Conservation (phyloP, 78 protist species). For the Dictyostelium firmibasis region DNA sequence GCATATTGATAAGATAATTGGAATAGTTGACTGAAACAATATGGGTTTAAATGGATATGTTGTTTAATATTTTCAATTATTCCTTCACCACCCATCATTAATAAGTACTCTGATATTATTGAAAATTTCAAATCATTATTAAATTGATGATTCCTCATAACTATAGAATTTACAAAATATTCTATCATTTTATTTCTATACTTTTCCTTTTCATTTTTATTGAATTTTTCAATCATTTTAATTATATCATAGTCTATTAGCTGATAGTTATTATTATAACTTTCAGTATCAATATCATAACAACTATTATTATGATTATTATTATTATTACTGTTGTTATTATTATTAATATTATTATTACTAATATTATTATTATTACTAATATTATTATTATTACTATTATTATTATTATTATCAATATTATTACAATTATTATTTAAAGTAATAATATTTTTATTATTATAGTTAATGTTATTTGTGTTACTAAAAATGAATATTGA, state of each 20-base stretch:
- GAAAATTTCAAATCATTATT: background rate
- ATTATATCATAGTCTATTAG: background rate
- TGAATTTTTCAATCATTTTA: background rate
- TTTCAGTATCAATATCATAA: background rate
- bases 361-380: too few relatives aligned
- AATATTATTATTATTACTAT: too few relatives aligned
- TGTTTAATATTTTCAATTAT: background rate
- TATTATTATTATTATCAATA: too few relatives aligned
- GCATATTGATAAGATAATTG: background rate
- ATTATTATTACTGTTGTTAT: too few relatives aligned
- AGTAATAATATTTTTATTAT: background rate
- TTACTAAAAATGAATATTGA: background rate
- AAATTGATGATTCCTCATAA: background rate
- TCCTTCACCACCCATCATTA: background rate
- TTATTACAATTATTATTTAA: background rate
- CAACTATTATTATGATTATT: too few relatives aligned
- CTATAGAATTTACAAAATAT: background rate
- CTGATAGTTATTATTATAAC: background rate
- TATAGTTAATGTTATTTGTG: background rate
- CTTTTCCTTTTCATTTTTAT: background rate
- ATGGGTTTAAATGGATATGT: background rate
- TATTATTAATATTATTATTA: too few relatives aligned
- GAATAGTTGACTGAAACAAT: background rate
- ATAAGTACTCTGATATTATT: background rate
- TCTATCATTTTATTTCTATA: background rate